Evolutionary conservation across 2,329 filamentous ascomycete genomes (phyloP), one percentile per base, ranked within the genome.

Genomic region (Microdochium bolleyi): DNA sequence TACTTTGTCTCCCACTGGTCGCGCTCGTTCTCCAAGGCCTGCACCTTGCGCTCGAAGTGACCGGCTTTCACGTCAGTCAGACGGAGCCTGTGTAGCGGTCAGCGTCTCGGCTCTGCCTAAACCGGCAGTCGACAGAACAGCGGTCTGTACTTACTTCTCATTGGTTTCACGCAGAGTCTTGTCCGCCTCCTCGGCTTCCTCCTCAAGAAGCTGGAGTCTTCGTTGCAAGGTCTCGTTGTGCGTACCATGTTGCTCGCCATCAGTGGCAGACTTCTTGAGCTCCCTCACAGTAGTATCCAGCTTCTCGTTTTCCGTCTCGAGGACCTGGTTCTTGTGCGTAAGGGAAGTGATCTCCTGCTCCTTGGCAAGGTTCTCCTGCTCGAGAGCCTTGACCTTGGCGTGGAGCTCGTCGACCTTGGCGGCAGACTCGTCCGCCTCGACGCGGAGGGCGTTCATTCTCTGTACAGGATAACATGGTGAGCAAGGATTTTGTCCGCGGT

Each of bases 61-160:
- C 92, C 94, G 67, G 92, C 92, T 82, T 97, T 97, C 77, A 97
- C 91, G 72, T 99, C 94, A 76, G 94, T 96, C 79, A 96, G 92
- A 72, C 94, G 92, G 69, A 97, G 89, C 78, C 94, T 99, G 63
- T 60, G 54, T 25, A 3, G 27, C 24, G 38, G 13, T 22, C 14
- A 49, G 21, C 14, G 44, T 25, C 30, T 25, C 19, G 19, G 3
- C 27, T 51, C 48, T 32, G 27, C 22, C 19, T 7, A 16, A 21
- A 22, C 41, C 3, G 21, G n/a, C 7, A 22, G 19, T 21, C 50
- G 24, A 51, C 53, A 51, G 48, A 44, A 37, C 37, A 52, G 27
- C n/a, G 54, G 56, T 50, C 53, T 56, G 50, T 51, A 77, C 89
- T 68, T 85, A 99, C 94, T 96, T 97, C 78, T 99, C 94, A 75